A percentile compares a stretch with the other conserved stretches of the same genome.
Evolutionary conservation across 1,139 yeast genomes (phyloP).

Genomic region (Suhomyces kunorum): DNA sequence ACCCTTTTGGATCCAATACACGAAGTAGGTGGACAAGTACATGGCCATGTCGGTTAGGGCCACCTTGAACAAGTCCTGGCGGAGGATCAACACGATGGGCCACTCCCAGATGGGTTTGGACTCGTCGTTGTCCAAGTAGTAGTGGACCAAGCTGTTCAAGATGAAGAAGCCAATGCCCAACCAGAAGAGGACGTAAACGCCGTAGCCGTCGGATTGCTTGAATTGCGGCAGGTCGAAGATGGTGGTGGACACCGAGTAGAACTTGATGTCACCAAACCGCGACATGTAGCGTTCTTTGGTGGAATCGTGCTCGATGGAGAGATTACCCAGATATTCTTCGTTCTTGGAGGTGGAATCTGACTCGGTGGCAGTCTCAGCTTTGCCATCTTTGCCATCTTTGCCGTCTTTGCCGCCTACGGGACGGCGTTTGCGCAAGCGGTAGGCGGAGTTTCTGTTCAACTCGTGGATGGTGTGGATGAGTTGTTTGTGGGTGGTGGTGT

Average conservation of each 20-base stretch:
- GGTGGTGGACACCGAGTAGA: constrained; percentile 42
- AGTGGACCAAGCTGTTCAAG: constrained; percentile 49
- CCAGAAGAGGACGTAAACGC: constrained; percentile 72
- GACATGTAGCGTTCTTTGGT: constrained; percentile 24
- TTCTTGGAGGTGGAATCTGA: background rate
- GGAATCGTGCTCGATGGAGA: background rate
- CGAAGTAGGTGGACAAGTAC: constrained; percentile 64
- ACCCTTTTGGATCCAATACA: constrained; percentile 54
- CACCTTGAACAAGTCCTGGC: constrained; percentile 58
- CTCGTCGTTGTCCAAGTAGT: constrained; percentile 29
- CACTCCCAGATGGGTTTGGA: constrained; percentile 37
- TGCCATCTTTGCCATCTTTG: background rate
- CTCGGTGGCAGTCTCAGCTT: background rate
- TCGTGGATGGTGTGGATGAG: constrained; percentile 6
- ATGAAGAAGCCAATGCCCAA: constrained; percentile 57
- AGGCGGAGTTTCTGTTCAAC: constrained; percentile 5
- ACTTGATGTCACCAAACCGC: constrained; percentile 47
- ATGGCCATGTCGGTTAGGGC: constrained; percentile 68
- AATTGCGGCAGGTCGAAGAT: constrained; percentile 50
- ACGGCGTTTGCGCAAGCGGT: constrained; percentile 11
- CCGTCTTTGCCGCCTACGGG: background rate
- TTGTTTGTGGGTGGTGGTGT: constrained; percentile 1
- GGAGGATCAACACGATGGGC: constrained; percentile 52
- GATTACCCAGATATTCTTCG: too few species aligned
- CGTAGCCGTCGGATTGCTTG: constrained; percentile 53